These are phyloP conservation scores for Apiotrichum gracile DNA, from an alignment of 1,284 basidiomycete species.

Conservation along the genomic window DNA sequence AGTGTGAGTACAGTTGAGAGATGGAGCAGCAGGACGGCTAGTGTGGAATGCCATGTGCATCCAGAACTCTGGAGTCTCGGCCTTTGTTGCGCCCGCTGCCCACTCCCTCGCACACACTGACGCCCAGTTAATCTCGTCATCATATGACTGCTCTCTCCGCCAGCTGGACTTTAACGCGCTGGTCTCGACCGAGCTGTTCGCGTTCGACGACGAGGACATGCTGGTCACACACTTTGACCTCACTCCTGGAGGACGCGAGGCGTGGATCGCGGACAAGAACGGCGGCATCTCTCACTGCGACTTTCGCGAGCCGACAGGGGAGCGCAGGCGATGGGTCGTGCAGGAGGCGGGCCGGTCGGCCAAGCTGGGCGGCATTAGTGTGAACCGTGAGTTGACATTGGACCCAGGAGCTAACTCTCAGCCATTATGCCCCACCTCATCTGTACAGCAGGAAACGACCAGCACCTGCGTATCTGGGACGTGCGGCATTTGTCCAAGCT, in stretches of 20 bases:
- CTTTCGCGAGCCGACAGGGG: conserved; percentile 34
- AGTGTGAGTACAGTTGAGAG: conserved; percentile 29
- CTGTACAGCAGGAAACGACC: conserved; percentile 43
- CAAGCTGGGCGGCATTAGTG: conserved; percentile 37
- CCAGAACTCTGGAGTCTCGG: too few species aligned
- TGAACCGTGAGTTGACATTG: conserved; percentile 41
- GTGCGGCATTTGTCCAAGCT: conserved; percentile 33
- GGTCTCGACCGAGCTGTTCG: conserved; percentile 45
- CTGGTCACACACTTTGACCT: conserved; percentile 50
- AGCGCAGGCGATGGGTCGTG: conserved; percentile 38
- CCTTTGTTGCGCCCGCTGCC: too few species aligned
- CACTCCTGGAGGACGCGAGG: conserved; percentile 43
- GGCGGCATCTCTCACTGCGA: conserved; percentile 50
- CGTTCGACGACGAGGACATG: conserved; percentile 45
- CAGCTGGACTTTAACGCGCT: conserved; percentile 45
- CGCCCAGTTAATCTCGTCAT: conserved; percentile 45
- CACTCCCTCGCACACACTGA: not conserved
- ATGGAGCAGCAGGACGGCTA: not conserved
- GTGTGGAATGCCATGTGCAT: not conserved
- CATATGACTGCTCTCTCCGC: conserved; percentile 51
- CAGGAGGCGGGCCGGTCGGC: conserved; percentile 37
- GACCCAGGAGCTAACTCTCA: conserved; percentile 7
- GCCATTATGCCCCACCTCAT: conserved; percentile 43
- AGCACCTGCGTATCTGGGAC: conserved; percentile 46
- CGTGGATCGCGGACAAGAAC: conserved; percentile 47